Conservation (phyloP, 2,329 filamentous ascomycete genomes). For the Fusarium veterinarium region DNA sequence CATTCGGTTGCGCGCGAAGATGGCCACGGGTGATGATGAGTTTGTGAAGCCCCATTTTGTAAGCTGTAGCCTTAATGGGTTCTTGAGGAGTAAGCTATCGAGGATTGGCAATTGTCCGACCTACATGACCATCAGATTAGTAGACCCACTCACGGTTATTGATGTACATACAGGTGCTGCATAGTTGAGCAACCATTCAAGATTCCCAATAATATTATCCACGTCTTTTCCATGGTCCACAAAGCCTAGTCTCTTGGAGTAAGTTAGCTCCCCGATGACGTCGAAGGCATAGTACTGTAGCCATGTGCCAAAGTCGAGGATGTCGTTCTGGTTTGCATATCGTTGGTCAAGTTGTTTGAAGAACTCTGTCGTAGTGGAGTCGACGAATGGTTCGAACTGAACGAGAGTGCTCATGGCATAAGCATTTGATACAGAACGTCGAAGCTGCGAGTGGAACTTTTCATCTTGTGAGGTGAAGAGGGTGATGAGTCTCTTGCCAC, state of each 20-base stretch:
- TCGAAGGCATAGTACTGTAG: conserved; percentile 38
- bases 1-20: neutral
- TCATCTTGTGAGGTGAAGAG: conserved; percentile 12
- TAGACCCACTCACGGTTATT: neutral
- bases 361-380: neutral
- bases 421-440: neutral
- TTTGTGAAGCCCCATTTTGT: neutral
- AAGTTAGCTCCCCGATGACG: conserved; percentile 26
- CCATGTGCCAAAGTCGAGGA: conserved; percentile 29
- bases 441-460: neutral
- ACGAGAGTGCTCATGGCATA: conserved; percentile 11
- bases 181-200: conserved; percentile 34
- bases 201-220: conserved; percentile 25
- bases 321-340: neutral
- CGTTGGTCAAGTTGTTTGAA: neutral
- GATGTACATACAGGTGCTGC: neutral
- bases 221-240: conserved; percentile 27
- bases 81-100: conserved; percentile 4
- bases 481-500: neutral
- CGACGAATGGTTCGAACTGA: conserved; percentile 5
- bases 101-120: conserved; percentile 9
- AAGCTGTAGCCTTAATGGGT: neutral
- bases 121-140: neutral
- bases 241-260: conserved; percentile 28
- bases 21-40: neutral